These are phyloP conservation scores for Juglanconis sp. DNA, from an alignment of 2,329 filamentous ascomycete genomes.

Conservation along the genomic window DNA sequence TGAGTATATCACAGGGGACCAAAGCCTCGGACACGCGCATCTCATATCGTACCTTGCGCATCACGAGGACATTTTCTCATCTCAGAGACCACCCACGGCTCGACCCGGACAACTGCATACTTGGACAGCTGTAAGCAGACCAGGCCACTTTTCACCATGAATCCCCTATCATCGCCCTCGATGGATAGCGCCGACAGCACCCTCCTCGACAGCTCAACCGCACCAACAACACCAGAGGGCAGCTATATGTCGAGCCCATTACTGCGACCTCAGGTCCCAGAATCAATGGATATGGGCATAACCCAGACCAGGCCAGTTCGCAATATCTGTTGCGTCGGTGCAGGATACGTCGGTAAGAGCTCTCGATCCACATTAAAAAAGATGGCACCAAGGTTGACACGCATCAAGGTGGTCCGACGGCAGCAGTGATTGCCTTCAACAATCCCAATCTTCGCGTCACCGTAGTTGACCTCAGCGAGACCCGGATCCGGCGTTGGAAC, in stretches of 20 bases:
- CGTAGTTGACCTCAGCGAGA: conserved; percentile 68
- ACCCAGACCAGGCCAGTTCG: conserved; percentile 32
- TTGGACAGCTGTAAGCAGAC: not conserved
- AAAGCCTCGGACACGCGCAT: conserved; percentile 1
- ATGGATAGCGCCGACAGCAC: conserved; percentile 26
- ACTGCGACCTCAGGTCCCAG: conserved; percentile 27
- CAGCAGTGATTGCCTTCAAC: conserved; percentile 69
- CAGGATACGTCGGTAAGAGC: conserved; percentile 68
- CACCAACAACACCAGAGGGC: conserved; percentile 42
- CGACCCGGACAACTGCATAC: not conserved
- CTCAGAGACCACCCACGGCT: not conserved
- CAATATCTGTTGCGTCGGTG: conserved; percentile 71
- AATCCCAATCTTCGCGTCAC: conserved; percentile 69
- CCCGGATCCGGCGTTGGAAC: conserved; percentile 70
- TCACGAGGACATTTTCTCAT: not conserved
- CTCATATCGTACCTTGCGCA: not conserved
- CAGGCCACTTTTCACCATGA: conserved; percentile 4
- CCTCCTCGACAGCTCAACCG: conserved; percentile 35
- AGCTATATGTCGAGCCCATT: conserved; percentile 41
- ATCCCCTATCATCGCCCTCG: conserved; percentile 22
- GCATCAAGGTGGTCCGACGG: conserved; percentile 65
- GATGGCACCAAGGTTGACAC: not conserved
- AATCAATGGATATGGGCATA: conserved; percentile 20
- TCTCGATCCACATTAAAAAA: not conserved
- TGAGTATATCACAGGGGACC: conserved; percentile 1